Percentiles rank a stretch among this genome's conserved stretches.
Conservation (phyloP, 106 monocot species). For the Allium sativum region DNA sequence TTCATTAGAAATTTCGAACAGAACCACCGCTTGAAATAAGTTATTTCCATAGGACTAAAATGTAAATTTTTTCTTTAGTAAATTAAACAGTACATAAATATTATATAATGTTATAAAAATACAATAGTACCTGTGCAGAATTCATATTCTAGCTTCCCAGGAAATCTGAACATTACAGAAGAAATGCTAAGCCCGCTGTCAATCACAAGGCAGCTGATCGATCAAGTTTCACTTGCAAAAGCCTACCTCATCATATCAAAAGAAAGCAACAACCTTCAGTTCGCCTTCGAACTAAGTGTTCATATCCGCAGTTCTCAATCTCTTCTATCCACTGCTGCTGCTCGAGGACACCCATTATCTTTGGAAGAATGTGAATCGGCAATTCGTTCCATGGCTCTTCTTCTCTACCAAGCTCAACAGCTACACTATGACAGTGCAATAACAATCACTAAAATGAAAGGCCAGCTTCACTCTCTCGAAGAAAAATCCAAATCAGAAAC, state of each 20-base stretch:
- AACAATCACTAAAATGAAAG: slow-evolving; percentile 48
- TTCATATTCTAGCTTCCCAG: slow-evolving; percentile 13
- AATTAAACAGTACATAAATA: not conserved
- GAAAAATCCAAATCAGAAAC: slow-evolving; percentile 44
- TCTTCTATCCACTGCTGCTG: slow-evolving; percentile 32
- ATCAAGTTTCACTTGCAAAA: slow-evolving; percentile 64
- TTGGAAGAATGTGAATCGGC: slow-evolving; percentile 26
- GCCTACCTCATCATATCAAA: slow-evolving; percentile 36
- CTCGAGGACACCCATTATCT: slow-evolving; percentile 16
- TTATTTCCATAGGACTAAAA: no score
- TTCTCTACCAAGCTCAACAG: slow-evolving; percentile 47
- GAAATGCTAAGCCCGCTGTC: slow-evolving; percentile 43
- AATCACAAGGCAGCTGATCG: slow-evolving; percentile 36
- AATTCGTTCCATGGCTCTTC: slow-evolving; percentile 39
- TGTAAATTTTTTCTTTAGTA: no score
- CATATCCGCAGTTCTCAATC: slow-evolving; percentile 36
- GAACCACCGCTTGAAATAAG: no score
- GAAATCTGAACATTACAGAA: slow-evolving; percentile 35
- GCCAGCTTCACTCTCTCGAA: slow-evolving; percentile 41
- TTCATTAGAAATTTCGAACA: no score
- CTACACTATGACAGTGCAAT: slow-evolving; percentile 51
- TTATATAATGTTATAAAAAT: not conserved
- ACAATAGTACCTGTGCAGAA: slow-evolving; percentile 16
- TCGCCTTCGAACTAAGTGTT: slow-evolving; percentile 31
- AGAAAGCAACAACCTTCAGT: slow-evolving; percentile 45